Evolutionary conservation across 2,329 filamentous ascomycete genomes (phyloP).

Genomic region (Diaporthe ampelina): DNA sequence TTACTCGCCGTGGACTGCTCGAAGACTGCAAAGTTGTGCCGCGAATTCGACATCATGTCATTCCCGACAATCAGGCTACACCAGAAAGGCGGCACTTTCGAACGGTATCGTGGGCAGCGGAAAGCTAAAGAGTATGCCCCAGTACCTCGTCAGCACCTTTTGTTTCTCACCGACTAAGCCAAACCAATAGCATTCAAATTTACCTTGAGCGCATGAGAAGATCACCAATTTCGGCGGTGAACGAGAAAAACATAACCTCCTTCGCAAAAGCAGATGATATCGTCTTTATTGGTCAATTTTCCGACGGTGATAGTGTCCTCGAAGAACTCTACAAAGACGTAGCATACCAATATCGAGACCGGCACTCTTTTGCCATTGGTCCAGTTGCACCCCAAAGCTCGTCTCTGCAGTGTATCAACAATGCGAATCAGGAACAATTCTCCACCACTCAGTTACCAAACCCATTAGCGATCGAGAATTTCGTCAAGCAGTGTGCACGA

Average conservation of each 20-base stretch:
- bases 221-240: slow-evolving; percentile 48
- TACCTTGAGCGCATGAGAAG: slow-evolving; percentile 50
- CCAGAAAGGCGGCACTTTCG: slow-evolving; percentile 30
- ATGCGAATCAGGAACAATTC: slow-evolving; percentile 54
- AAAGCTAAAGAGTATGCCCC: slow-evolving; percentile 36
- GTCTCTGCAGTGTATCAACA: slow-evolving; percentile 57
- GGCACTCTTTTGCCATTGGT: slow-evolving; percentile 57
- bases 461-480: slow-evolving; percentile 52
- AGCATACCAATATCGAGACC: slow-evolving; percentile 55
- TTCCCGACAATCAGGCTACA: slow-evolving; percentile 42
- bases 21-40: slow-evolving; percentile 23
- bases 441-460: slow-evolving; percentile 50
- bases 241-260: slow-evolving; percentile 46
- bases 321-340: slow-evolving; percentile 49
- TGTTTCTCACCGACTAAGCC: not conserved
- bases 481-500: slow-evolving; percentile 55
- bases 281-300: slow-evolving; percentile 58
- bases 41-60: slow-evolving; percentile 37
- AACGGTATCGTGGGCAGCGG: slow-evolving; percentile 39
- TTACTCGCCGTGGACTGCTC: slow-evolving; percentile 42
- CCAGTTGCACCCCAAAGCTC: slow-evolving; percentile 40
- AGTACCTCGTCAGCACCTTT: too few species aligned
- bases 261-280: slow-evolving; percentile 57
- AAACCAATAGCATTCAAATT: slow-evolving; percentile 46
- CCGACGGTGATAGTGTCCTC: slow-evolving; percentile 48